These are phyloP conservation scores for Xylaria palmicola DNA, from an alignment of 495 filamentous ascomycete species.

Conservation along the genomic window DNA sequence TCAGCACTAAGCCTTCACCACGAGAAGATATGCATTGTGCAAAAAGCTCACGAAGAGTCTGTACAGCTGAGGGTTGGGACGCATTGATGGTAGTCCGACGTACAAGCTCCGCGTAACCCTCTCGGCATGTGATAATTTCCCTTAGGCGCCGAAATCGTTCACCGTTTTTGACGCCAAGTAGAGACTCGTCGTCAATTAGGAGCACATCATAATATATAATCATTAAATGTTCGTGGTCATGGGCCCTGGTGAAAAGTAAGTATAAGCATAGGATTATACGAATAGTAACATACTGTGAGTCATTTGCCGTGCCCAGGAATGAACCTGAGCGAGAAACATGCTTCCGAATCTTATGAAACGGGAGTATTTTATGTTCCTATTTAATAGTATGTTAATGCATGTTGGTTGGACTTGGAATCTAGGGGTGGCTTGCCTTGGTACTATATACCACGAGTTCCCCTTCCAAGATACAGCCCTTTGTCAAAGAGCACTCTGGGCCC, in stretches of 20 bases:
- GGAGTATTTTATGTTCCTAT: slow-evolving; percentile 54
- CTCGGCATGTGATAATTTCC: slow-evolving; percentile 53
- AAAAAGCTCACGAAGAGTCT: slow-evolving; percentile 60
- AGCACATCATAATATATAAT: slow-evolving; percentile 80
- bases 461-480: slow-evolving; percentile 69
- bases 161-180: slow-evolving; percentile 59
- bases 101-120: slow-evolving; percentile 60
- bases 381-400: slow-evolving; percentile 8
- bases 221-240: slow-evolving; percentile 76
- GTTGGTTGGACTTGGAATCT: neutral
- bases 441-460: slow-evolving; percentile 80
- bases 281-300: slow-evolving; percentile 60
- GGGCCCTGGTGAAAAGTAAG: slow-evolving; percentile 45
- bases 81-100: slow-evolving; percentile 65
- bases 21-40: slow-evolving; percentile 61
- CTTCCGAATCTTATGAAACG: slow-evolving; percentile 78
- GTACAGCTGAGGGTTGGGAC: slow-evolving; percentile 40
- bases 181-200: slow-evolving; percentile 65
- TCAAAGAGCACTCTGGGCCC: slow-evolving; percentile 54
- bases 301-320: slow-evolving; percentile 63
- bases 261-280: neutral
- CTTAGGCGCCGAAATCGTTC: slow-evolving; percentile 60
- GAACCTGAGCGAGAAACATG: slow-evolving; percentile 72
- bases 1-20: slow-evolving; percentile 77
- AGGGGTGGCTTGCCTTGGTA: slow-evolving; percentile 45